Percentiles rank a stretch among this genome's conserved stretches.
Evolutionary conservation across 1,284 basidiomycete species (phyloP).

Genomic region (Fomitopsis betulina): DNA sequence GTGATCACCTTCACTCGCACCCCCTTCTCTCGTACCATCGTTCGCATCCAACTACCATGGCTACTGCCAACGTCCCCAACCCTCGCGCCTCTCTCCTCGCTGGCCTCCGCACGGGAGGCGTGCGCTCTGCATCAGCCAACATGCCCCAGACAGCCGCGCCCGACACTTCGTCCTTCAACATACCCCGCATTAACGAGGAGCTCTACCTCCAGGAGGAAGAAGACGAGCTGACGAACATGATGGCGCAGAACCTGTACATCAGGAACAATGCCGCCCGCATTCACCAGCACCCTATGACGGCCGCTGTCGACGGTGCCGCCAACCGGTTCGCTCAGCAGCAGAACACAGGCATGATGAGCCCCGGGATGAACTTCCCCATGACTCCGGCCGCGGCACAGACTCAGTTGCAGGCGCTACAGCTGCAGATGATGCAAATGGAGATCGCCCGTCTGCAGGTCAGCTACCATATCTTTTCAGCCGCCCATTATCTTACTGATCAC

Average conservation of each 20-base stretch:
- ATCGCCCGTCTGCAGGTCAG: conserved; percentile 72
- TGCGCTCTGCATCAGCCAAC: conserved; percentile 56
- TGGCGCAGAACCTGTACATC: conserved; percentile 39
- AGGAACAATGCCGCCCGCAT: conserved; percentile 33
- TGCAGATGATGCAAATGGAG: conserved; percentile 81
- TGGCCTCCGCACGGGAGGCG: conserved; percentile 81
- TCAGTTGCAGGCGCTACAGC: conserved; percentile 59
- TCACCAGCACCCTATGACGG: conserved; percentile 54
- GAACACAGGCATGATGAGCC: conserved; percentile 30
- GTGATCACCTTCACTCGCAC: conserved; percentile 19
- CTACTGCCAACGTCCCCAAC: conserved; percentile 52
- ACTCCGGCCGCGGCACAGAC: conserved; percentile 36
- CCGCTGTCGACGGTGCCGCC: conserved; percentile 62
- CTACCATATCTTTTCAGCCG: conserved; percentile 6
- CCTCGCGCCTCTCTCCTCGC: conserved; percentile 77
- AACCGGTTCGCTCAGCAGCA: conserved; percentile 65
- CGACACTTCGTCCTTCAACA: conserved; percentile 50
- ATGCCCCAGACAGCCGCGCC: conserved; percentile 69
- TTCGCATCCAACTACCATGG: conserved; percentile 37
- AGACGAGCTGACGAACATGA: conserved; percentile 53
- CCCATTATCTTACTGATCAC: neutral
- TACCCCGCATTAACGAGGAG: conserved; percentile 42
- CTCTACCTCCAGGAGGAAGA: conserved; percentile 51
- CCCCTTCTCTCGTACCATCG: conserved; percentile 10
- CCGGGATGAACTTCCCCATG: conserved; percentile 46